phyloP scores from a whole-genome alignment of 1,284 basidiomycete genomes.

The Vanrija humicola region DNA sequence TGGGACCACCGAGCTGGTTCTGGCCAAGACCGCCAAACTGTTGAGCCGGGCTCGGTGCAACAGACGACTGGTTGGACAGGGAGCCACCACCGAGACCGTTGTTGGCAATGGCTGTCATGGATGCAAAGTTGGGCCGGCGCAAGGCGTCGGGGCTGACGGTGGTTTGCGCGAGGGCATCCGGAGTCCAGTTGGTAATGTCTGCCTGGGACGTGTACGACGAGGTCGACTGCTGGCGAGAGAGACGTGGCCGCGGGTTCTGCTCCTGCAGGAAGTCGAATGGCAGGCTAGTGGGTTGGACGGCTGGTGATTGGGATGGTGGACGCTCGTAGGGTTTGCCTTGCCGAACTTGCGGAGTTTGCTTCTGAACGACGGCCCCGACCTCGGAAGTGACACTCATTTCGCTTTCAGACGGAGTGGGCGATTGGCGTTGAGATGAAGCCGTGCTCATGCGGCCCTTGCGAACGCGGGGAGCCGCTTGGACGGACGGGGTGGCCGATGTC shows the following conservation, averaged over 20 bases:
- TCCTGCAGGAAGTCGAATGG: conserved; percentile 24
- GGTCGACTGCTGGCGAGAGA: conserved; percentile 27
- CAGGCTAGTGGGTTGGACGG: conserved; percentile 17
- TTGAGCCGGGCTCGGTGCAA: conserved; percentile 14
- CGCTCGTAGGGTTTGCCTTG: conserved; percentile 42
- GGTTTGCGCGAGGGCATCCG: conserved; percentile 11
- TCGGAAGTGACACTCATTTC: conserved; percentile 41
- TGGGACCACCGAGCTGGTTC: conserved; percentile 1
- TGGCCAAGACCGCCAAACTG: conserved; percentile 2
- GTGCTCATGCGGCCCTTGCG: conserved; percentile 37
- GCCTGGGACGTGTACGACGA: conserved; percentile 21
- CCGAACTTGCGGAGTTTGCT: conserved; percentile 38
- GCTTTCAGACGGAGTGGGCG: conserved; percentile 40
- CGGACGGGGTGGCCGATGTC: conserved; percentile 10
- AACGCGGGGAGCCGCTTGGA: conserved; percentile 26
- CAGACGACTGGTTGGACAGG: conserved; percentile 15
- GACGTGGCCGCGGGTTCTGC: conserved; percentile 15
- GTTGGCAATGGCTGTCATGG: conserved; percentile 7
- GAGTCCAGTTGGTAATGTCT: conserved; percentile 18
- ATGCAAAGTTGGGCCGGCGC: conserved; percentile 33
- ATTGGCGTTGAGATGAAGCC: conserved; percentile 36
- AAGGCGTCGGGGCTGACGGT: conserved; percentile 40
- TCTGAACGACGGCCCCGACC: conserved; percentile 39
- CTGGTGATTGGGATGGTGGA: conserved; percentile 34
- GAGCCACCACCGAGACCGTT: conserved; percentile 12